A percentile compares a stretch with the other conserved stretches of the same genome.
These are phyloP conservation scores for Colletotrichum spaethianum DNA, from an alignment of 2,329 filamentous ascomycete species.

Conservation along the genomic window DNA sequence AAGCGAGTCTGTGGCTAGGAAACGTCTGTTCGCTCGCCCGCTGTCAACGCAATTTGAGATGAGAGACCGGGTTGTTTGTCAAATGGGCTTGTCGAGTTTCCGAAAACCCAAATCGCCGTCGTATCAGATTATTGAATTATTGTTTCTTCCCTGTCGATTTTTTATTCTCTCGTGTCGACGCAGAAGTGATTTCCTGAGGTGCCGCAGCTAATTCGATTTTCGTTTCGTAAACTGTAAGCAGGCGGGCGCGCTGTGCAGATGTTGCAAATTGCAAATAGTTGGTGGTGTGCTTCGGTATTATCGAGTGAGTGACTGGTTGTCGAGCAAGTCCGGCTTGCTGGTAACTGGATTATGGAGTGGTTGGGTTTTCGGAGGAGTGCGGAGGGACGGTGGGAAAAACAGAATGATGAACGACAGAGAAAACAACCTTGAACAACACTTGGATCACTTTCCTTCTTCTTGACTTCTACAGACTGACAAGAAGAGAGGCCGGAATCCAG, in stretches of 20 bases:
- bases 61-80: constrained; percentile 38
- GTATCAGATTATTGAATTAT: constrained; percentile 41
- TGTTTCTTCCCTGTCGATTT: constrained; percentile 33
- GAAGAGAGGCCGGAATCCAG: constrained; percentile 58
- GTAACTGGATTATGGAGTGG: constrained; percentile 55
- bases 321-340: constrained; percentile 74
- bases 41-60: constrained; percentile 39
- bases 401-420: constrained; percentile 56
- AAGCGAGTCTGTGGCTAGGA: constrained; percentile 23
- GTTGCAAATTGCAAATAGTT: constrained; percentile 28
- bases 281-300: constrained; percentile 10
- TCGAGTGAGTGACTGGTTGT: constrained; percentile 64
- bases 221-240: constrained; percentile 19
- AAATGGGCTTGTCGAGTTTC: constrained; percentile 31
- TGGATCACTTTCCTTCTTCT: constrained; percentile 60
- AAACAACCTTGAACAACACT: constrained; percentile 64
- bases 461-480: constrained; percentile 57
- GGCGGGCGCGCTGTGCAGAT: constrained; percentile 8
- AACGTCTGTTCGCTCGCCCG: constrained; percentile 35
- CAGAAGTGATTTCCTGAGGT: background rate
- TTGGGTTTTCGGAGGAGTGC: constrained; percentile 48
- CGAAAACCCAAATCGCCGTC: constrained; percentile 33
- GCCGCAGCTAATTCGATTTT: constrained; percentile 11
- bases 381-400: constrained; percentile 52
- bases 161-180: constrained; percentile 4